Base-by-base conservation (phyloP, 495 filamentous ascomycete genomes). In the Patellaria atrata region DNA sequence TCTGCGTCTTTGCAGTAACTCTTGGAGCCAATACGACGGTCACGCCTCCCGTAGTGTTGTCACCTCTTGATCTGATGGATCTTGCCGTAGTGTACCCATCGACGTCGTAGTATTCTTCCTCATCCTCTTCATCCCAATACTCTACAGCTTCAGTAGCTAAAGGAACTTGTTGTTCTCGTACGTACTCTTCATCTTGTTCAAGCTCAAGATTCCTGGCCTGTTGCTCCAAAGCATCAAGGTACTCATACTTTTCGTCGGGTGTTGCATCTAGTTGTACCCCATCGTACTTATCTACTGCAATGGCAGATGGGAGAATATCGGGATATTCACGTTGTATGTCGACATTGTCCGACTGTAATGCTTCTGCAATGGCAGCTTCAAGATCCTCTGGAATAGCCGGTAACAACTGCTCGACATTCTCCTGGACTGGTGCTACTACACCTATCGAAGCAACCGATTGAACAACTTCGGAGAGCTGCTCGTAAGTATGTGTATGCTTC, bases 81-180 rank as follows among this genome's bases (percentile, higher is more conserved):
- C 79, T 73, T 3, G 77, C 75, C 1, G 79, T 85, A 14, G 73
- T 73, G 50, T 82, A 87, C 2, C 75, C 82, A 49, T 83, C 78
- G 7, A 83, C 81, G n/a, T 82, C 78, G 37, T 79, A 81, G 45
- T 75, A 74, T 36, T 81, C 77, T 22, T 81, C 75, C 6, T 76
- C 71, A 5, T 85, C 77, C 11, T 78, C 76, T 19, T 82, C 75
- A 15, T 81, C 77, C 71, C 73, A 81, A 50, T 73, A 82, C 45
- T 82, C 75, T 45, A 82, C 79, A 3, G 67, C 58, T 37, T 82
- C 79, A 1, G 67, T 62, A 8, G 48, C 41, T 25, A 55, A 49
- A 5, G 54, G 42, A 4, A 12, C 20, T n/a, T 44, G 40, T 3
- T 45, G 11, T 30, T 49, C 31, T 6, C 12, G 39, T 17, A 38